Evolutionary conservation across 75 land plant species (phyloP).

Genomic region (Picea glauca): DNA sequence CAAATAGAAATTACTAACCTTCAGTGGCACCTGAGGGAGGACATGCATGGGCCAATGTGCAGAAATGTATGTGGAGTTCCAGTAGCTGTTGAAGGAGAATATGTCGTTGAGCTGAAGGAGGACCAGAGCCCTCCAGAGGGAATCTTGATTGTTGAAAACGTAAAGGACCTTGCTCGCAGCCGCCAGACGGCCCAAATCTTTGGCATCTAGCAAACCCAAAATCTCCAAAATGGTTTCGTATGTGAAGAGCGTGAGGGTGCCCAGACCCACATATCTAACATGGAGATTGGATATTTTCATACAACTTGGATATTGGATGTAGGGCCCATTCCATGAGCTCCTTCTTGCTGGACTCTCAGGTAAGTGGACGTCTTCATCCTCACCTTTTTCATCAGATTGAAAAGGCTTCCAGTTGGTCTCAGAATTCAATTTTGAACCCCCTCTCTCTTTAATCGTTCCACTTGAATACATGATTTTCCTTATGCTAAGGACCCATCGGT

Average conservation of each 20-base stretch:
- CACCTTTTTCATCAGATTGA: no score
- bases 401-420: no score
- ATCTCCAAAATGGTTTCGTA: no score
- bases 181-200: conserved; percentile 8
- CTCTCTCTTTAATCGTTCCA: no score
- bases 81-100: conserved; percentile 52
- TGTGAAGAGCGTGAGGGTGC: conserved; percentile 39
- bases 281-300: background rate
- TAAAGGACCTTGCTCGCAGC: conserved; percentile 75
- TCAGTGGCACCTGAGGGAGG: background rate
- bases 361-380: no score
- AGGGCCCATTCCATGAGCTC: no score
- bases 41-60: conserved; percentile 7
- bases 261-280: conserved; percentile 67
- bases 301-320: no score
- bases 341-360: no score
- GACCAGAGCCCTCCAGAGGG: conserved; percentile 80
- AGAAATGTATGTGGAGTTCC: conserved; percentile 70
- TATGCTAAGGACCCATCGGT: no score
- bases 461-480: no score
- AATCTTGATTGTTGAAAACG: conserved; percentile 75
- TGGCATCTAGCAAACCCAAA: no score
- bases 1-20: conserved; percentile 76
- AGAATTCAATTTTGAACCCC: no score
- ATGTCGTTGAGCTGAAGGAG: conserved; percentile 39